phyloP scores from a whole-genome alignment of 192 early-diverging fungal genomes.

The Coemansia sp. region DNA sequence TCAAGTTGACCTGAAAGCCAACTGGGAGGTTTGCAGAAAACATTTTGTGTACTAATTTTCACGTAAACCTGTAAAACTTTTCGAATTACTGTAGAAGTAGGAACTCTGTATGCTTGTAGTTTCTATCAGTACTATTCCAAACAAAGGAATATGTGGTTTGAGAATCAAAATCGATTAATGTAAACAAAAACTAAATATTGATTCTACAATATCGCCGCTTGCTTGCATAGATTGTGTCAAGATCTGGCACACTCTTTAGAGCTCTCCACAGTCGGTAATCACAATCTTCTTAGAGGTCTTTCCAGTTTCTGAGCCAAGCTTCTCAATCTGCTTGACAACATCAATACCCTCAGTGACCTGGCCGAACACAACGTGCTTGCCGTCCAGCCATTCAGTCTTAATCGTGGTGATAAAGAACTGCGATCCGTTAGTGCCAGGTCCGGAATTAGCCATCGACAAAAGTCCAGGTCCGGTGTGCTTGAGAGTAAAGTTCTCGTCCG shows the following conservation, averaged over 20 bases:
- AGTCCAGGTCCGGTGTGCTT: constrained; percentile 66
- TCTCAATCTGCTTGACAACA: constrained; percentile 76
- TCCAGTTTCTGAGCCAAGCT: constrained; percentile 48
- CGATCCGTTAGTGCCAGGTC: constrained; percentile 73
- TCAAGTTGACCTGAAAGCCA: too few relatives aligned
- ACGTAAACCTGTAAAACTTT: too few relatives aligned
- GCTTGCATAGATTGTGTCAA: background rate
- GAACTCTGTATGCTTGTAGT: too few relatives aligned
- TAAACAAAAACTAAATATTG: too few relatives aligned
- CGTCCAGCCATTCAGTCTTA: constrained; percentile 70
- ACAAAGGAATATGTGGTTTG: too few relatives aligned
- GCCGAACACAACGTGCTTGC: constrained; percentile 78
- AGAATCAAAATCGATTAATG: too few relatives aligned
- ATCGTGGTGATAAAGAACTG: constrained; percentile 81
- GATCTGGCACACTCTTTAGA: constrained; percentile 2
- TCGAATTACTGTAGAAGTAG: too few relatives aligned
- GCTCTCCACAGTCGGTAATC: constrained; percentile 72
- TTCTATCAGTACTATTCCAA: too few relatives aligned
- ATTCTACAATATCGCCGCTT: background rate
- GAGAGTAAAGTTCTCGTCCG: constrained; percentile 61
- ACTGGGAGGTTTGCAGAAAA: too few relatives aligned
- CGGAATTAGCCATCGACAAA: constrained; percentile 81
- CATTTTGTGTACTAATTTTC: too few relatives aligned
- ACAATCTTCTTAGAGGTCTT: constrained; percentile 63
- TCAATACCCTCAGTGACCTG: constrained; percentile 73